Percentiles rank a stretch among this genome's conserved stretches.
Conservation (phyloP, 495 filamentous ascomycete genomes). For the Penicillium malachiteum region DNA sequence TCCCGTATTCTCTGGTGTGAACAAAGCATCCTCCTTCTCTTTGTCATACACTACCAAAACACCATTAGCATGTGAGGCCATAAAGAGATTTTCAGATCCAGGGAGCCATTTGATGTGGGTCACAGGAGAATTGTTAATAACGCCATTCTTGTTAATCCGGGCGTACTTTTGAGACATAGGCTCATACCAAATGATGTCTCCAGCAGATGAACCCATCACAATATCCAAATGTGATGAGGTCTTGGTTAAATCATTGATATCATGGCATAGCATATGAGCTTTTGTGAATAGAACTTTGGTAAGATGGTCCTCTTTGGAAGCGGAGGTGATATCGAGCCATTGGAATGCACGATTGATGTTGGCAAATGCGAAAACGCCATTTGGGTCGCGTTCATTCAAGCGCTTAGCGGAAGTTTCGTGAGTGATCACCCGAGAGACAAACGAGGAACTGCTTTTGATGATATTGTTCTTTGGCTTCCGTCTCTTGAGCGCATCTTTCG, state of each 20-base stretch:
- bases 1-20: constrained; percentile 54
- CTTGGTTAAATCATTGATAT: constrained; percentile 84
- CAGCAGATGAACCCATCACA: constrained; percentile 91
- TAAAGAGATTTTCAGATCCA: constrained; percentile 87
- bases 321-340: constrained; percentile 67
- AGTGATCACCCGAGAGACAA: constrained; percentile 90
- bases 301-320: constrained; percentile 71
- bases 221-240: constrained; percentile 78
- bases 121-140: constrained; percentile 81
- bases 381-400: constrained; percentile 69
- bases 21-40: constrained; percentile 91
- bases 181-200: constrained; percentile 98
- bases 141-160: constrained; percentile 93
- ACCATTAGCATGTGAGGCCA: constrained; percentile 91
- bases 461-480: constrained; percentile 97
- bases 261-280: constrained; percentile 91
- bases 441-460: constrained; percentile 95
- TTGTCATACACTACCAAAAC: constrained; percentile 96
- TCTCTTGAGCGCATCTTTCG: constrained; percentile 76
- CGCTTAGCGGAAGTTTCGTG: constrained; percentile 79
- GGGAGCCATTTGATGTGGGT: constrained; percentile 91
- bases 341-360: constrained; percentile 94
- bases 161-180: constrained; percentile 95
- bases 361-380: constrained; percentile 86
- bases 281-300: constrained; percentile 97